These are phyloP conservation scores for Termitomyces sp. DNA, from an alignment of 768 basidiomycete species.

Conservation along the genomic window DNA sequence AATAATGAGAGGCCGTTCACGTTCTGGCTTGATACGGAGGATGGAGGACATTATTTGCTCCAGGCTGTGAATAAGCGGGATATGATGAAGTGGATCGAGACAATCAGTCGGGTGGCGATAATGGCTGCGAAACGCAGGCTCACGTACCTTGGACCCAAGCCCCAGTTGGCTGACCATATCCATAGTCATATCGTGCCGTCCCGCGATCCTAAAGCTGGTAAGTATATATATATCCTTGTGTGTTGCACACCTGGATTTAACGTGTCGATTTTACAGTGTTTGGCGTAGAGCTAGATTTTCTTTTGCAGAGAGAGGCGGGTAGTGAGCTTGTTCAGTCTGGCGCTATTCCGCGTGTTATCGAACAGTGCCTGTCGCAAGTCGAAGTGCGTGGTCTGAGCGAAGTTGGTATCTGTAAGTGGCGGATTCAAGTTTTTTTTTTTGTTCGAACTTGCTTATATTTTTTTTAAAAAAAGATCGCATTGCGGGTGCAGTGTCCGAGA, in stretches of 20 bases:
- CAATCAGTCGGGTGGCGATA: conserved; percentile 65
- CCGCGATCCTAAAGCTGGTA: conserved; percentile 73
- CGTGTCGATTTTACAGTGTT: conserved; percentile 42
- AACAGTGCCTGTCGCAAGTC: conserved; percentile 62
- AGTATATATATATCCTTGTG: conserved; percentile 18
- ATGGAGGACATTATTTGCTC: conserved; percentile 78
- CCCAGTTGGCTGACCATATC: conserved; percentile 69
- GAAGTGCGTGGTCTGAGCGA: conserved; percentile 74
- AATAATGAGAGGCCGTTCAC: conserved; percentile 81
- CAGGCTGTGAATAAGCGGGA: conserved; percentile 70
- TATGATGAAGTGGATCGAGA: conserved; percentile 74
- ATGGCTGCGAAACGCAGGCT: conserved; percentile 71
- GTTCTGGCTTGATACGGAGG: conserved; percentile 81
- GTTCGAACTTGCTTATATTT: not conserved
- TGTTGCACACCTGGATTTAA: not conserved
- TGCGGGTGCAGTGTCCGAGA: conserved; percentile 68
- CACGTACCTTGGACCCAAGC: conserved; percentile 79
- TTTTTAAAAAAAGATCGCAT: conserved; percentile 67
- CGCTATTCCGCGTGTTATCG: conserved; percentile 59
- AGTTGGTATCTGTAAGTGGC: conserved; percentile 75
- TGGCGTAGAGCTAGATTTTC: conserved; percentile 67
- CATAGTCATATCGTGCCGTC: conserved; percentile 53
- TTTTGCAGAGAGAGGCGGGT: conserved; percentile 61
- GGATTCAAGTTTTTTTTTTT: not conserved
- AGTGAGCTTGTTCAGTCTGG: conserved; percentile 46